phyloP scores from a whole-genome alignment of 1,139 yeast species.

The Pichia sp. region DNA sequence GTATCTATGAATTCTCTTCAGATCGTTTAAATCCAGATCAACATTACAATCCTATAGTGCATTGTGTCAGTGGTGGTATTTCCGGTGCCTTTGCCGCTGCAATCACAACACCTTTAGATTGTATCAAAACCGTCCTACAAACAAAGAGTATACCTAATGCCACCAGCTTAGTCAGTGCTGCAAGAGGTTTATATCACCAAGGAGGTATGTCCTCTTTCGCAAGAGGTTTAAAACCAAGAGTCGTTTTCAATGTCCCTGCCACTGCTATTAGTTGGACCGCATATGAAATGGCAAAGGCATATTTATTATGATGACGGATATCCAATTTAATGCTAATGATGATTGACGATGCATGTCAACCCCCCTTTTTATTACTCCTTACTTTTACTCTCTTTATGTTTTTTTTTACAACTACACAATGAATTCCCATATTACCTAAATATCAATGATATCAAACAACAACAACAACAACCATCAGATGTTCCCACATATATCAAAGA shows the following conservation, averaged over 20 bases:
- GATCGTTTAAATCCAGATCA: constrained; percentile 76
- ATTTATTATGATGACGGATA: constrained; percentile 34
- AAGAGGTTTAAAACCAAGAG: constrained; percentile 89
- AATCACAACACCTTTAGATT: constrained; percentile 92
- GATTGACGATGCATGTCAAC: neutral
- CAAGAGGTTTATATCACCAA: constrained; percentile 59
- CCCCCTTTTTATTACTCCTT: neutral
- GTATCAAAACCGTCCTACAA: constrained; percentile 89
- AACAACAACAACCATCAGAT: too few relatives aligned
- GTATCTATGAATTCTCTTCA: constrained; percentile 84
- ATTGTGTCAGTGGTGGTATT: constrained; percentile 91
- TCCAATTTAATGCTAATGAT: neutral
- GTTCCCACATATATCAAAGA: too few relatives aligned
- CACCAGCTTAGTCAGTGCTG: constrained; percentile 72
- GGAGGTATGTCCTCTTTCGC: constrained; percentile 73
- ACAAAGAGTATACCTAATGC: constrained; percentile 64
- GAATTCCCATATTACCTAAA: neutral
- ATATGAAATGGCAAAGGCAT: constrained; percentile 93
- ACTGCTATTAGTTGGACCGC: constrained; percentile 99
- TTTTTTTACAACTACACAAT: neutral
- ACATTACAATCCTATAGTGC: constrained; percentile 83
- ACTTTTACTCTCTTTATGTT: neutral
- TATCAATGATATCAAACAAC: too few relatives aligned
- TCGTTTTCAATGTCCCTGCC: constrained; percentile 91
- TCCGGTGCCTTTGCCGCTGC: constrained; percentile 99